phyloP scores from a whole-genome alignment of 768 basidiomycete species.

The Leccinum variicolor region DNA sequence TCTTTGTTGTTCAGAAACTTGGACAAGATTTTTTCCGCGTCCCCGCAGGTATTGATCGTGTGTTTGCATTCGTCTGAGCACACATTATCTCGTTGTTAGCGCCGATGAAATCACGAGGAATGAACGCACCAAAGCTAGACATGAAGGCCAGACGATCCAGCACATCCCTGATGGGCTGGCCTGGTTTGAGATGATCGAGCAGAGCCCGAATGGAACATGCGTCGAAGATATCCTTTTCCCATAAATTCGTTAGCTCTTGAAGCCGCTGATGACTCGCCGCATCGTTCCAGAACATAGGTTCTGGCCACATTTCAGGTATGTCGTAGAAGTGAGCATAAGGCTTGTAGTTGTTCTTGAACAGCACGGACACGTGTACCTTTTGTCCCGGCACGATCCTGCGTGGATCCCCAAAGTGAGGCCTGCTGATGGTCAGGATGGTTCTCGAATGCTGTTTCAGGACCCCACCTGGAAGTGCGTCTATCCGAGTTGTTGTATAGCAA shows the following conservation, averaged over 20 bases:
- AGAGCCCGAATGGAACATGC: slow-evolving; percentile 13
- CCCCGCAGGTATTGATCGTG: not conserved
- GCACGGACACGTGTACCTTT: slow-evolving; percentile 30
- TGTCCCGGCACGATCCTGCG: slow-evolving; percentile 29
- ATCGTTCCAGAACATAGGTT: slow-evolving; percentile 31
- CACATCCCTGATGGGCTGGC: slow-evolving; percentile 16
- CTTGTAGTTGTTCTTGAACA: slow-evolving; percentile 31
- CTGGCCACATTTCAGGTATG: slow-evolving; percentile 24
- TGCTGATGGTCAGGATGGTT: slow-evolving; percentile 10
- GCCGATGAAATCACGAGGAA: not conserved
- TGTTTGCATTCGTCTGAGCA: slow-evolving; percentile 16
- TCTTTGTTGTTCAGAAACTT: slow-evolving; percentile 15
- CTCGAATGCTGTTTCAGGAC: not conserved
- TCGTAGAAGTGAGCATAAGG: slow-evolving; percentile 22
- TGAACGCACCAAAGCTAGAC: slow-evolving; percentile 25
- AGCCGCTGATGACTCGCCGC: slow-evolving; percentile 18
- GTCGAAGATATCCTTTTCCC: slow-evolving; percentile 32
- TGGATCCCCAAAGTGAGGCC: slow-evolving; percentile 26
- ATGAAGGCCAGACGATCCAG: slow-evolving; percentile 30
- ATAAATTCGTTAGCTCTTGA: slow-evolving; percentile 12
- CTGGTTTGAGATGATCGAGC: slow-evolving; percentile 16
- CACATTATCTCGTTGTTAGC: not conserved
- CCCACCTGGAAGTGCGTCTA: slow-evolving; percentile 18
- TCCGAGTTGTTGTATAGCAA: slow-evolving; percentile 30
- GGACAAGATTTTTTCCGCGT: slow-evolving; percentile 9